phyloP scores from a whole-genome alignment of 345 rosid genomes.

The Salix koriyanagi region DNA sequence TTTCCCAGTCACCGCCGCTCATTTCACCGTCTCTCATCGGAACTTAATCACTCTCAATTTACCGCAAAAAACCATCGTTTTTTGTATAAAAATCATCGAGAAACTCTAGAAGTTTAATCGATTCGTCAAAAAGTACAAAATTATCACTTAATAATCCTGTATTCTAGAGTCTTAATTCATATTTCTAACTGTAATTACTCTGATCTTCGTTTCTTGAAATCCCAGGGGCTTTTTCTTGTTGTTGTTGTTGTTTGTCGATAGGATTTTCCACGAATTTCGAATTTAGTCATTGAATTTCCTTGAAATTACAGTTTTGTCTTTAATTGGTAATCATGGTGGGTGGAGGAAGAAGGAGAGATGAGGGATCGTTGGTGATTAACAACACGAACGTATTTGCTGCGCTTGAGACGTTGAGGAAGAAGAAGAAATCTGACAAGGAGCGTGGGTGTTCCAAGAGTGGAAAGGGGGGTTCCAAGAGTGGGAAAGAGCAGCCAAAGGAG shows the following conservation, averaged over 20 bases:
- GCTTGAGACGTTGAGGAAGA: constrained; percentile 36
- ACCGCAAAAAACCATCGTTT: not conserved
- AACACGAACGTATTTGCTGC: constrained; percentile 41
- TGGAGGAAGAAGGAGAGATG: constrained; percentile 32
- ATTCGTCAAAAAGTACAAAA: not conserved
- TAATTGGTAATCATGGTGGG: constrained; percentile 14
- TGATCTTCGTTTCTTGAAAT: not conserved
- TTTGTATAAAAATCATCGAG: not conserved
- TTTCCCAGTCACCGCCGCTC: not conserved
- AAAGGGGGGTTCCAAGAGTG: constrained; percentile 15
- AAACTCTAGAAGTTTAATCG: not conserved
- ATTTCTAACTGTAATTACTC: not conserved
- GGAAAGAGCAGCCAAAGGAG: constrained; percentile 10
- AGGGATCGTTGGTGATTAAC: constrained; percentile 35
- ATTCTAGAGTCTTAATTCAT: not conserved
- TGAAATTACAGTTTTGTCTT: not conserved
- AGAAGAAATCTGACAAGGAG: constrained; percentile 32
- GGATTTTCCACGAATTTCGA: not conserved
- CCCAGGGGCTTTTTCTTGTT: not conserved
- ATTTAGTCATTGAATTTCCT: not conserved
- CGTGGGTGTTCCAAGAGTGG: constrained; percentile 15
- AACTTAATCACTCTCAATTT: not conserved
- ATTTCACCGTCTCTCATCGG: not conserved
- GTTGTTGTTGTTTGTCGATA: not conserved
- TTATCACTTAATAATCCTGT: not conserved